phyloP scores from a whole-genome alignment of 164 flowering plant species.

The Umbellularia californica region DNA sequence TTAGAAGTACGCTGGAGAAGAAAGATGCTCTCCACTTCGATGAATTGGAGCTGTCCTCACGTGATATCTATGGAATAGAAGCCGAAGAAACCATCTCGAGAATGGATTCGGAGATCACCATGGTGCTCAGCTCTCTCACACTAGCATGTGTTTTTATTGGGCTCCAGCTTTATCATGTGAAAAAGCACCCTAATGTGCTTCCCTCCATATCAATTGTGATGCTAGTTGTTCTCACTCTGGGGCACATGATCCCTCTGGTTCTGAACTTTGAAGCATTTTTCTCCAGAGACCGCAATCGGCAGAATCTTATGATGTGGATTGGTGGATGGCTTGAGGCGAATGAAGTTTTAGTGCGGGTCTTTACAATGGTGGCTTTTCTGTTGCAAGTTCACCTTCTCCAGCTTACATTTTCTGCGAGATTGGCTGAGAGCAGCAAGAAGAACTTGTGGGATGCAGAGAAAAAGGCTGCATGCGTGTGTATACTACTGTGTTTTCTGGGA shows the following conservation, averaged over 20 bases:
- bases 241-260: constrained; percentile 55
- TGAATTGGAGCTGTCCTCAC: constrained; percentile 28
- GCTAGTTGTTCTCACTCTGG: constrained; percentile 53
- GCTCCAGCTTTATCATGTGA: constrained; percentile 46
- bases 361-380: constrained; percentile 52
- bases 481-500: constrained; percentile 40
- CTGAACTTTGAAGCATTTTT: constrained; percentile 60
- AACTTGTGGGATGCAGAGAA: constrained; percentile 40
- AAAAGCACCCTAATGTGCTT: constrained; percentile 40
- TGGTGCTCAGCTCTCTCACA: constrained; percentile 56
- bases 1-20: constrained; percentile 39
- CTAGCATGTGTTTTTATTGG: constrained; percentile 44
- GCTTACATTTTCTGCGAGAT: constrained; percentile 41
- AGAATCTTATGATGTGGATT: constrained; percentile 19
- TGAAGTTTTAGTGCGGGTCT: constrained; percentile 43
- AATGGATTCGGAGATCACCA: constrained; percentile 54
- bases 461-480: constrained; percentile 25
- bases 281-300: constrained; percentile 14
- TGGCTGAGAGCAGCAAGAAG: constrained; percentile 24
- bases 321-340: constrained; percentile 51
- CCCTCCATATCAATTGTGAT: constrained; percentile 51
- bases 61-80: constrained; percentile 3
- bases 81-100: constrained; percentile 34
- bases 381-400: constrained; percentile 56
- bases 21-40: constrained; percentile 51